A percentile compares a stretch with the other conserved stretches of the same genome.
Conservation (phyloP, 768 basidiomycete genomes). For the Daedaleopsis nitida region DNA sequence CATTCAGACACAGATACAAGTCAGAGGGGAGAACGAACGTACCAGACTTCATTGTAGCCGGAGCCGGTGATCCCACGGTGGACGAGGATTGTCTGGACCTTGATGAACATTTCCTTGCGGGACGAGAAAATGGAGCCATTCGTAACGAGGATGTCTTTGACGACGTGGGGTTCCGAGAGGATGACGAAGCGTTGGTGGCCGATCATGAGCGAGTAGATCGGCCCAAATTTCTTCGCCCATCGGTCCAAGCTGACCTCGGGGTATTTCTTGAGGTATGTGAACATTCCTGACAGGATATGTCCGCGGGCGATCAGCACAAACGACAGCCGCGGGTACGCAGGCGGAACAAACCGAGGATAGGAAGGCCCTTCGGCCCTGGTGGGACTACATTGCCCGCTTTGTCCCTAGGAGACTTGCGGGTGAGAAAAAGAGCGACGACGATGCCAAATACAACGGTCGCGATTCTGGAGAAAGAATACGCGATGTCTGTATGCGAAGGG, state of each 20-base stretch:
- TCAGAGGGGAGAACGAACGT: not conserved
- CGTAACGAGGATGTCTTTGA: conserved; percentile 45
- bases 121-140: conserved; percentile 50
- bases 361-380: conserved; percentile 20
- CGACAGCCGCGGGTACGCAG: not conserved
- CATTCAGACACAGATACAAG: not conserved
- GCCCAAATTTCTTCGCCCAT: conserved; percentile 40
- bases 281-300: conserved; percentile 7
- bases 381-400: conserved; percentile 28
- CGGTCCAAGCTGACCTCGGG: conserved; percentile 38
- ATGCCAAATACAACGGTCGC: not conserved
- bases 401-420: conserved; percentile 23
- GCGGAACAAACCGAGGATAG: conserved; percentile 4
- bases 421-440: conserved; percentile 17
- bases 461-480: not conserved
- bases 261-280: conserved; percentile 42
- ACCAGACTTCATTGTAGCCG: conserved; percentile 47
- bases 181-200: conserved; percentile 51
- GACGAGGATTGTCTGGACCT: conserved; percentile 45
- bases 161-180: conserved; percentile 46
- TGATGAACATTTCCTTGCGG: conserved; percentile 48
- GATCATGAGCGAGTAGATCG: conserved; percentile 47
- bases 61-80: conserved; percentile 48
- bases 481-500: not conserved
- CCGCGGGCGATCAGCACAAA: not conserved